Base-by-base conservation (phyloP, 768 basidiomycete genomes). In the Coprinopsis sp. region DNA sequence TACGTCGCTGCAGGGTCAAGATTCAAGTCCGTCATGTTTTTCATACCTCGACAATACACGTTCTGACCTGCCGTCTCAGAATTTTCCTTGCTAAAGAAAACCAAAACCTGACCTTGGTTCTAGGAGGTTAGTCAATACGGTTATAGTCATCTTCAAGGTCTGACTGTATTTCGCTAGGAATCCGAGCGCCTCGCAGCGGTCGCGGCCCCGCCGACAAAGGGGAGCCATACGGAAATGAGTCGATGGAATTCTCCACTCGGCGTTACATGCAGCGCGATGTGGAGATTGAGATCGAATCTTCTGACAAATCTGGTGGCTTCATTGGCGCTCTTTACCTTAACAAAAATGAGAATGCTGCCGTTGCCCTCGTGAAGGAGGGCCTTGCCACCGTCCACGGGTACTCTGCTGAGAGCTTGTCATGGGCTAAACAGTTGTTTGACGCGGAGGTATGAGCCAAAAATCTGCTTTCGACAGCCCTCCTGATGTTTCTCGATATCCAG, bases 301-400 rank as follows among this genome's bases (percentile, higher is more conserved):
- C 85, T 13, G 95, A 99, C 71, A 97, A 96, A 66, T 84, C 87
- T 3, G 95, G 95, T 30, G 96, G 96, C 3, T 97, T 95, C 65
- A 94, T 97, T 53, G 94, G 94, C 12, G 67, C 85, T 1, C 72
- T 98, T 45, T 94, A 85, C 64, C 46, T 87, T 54, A 87, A 87
- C 65, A 95, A 91, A 61, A 81, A 75, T 1, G 86, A 90, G 54
- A 98, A 96, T 63, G 87, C 76, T 31, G 96, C 93, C 1, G 71
- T 93, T 30, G 66, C 81, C n/a, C 76, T 99, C 21, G 81, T 84
- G 18, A 78, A 77, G 48, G 93, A 96, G 65, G 95, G 95, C 25
- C 70, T 93, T 37, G 96, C 92, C 2, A 80, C 78, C 4, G 87
- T 97, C 2, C 92, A 97, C 61, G 69, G 82, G 4, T 94, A 87